These are phyloP conservation scores for Podosphaera xanthii DNA, from an alignment of 2,329 filamentous ascomycete species.

Conservation along the genomic window DNA sequence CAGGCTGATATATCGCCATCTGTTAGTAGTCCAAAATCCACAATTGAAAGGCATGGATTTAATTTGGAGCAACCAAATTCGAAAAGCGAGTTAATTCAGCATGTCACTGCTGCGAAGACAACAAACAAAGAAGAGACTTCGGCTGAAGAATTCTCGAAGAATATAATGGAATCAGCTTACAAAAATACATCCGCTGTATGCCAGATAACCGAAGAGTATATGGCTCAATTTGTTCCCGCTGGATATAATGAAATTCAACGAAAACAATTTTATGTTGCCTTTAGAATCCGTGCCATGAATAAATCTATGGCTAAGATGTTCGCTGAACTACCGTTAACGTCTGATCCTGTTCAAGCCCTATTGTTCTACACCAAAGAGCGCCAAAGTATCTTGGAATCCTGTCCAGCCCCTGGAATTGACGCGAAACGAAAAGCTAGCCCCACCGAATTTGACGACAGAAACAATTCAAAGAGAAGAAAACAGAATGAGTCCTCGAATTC, in stretches of 20 bases:
- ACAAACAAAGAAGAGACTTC: not conserved
- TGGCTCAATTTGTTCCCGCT: constrained; percentile 7
- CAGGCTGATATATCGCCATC: not conserved
- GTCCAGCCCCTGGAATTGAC: not conserved
- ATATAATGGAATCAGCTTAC: not conserved
- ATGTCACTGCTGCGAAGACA: not conserved
- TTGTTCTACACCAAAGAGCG: constrained; percentile 6
- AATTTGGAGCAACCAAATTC: not conserved
- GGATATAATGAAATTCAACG: constrained; percentile 8
- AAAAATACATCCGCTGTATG: not conserved
- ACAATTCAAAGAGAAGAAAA: constrained; percentile 11
- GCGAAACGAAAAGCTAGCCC: constrained; percentile 8
- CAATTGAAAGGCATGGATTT: not conserved
- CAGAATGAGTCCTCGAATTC: constrained; percentile 2
- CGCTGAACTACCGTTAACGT: constrained; percentile 2
- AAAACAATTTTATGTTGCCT: constrained; percentile 11
- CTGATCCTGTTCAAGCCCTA: constrained; percentile 2
- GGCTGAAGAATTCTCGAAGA: not conserved
- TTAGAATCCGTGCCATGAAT: constrained; percentile 14
- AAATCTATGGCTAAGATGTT: constrained; percentile 11
- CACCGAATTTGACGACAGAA: constrained; percentile 6
- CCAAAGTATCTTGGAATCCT: constrained; percentile 4
- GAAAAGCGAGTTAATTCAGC: not conserved
- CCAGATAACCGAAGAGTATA: constrained; percentile 7
- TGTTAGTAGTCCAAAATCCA: not conserved